These are phyloP conservation scores for Coemansia sp. DNA, from an alignment of 192 early-diverging fungal genomes.

Conservation along the genomic window DNA sequence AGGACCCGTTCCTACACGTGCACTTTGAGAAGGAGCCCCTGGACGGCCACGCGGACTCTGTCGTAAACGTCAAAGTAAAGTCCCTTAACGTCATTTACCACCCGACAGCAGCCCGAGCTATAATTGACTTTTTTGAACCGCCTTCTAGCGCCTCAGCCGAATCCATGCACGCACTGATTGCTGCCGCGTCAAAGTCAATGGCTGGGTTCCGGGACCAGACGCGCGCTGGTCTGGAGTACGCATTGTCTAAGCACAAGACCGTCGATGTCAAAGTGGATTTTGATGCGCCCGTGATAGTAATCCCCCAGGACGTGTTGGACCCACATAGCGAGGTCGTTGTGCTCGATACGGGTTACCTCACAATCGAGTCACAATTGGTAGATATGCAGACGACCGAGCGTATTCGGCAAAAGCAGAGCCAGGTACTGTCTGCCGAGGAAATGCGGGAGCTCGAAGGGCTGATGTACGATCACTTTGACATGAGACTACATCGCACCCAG, in stretches of 20 bases:
- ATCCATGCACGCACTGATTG: constrained; percentile 71
- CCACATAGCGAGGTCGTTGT: constrained; percentile 71
- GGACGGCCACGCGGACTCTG: constrained; percentile 87
- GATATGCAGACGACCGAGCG: constrained; percentile 66
- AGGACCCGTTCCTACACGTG: constrained; percentile 53
- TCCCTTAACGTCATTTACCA: constrained; percentile 91
- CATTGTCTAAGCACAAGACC: constrained; percentile 86
- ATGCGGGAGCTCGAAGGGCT: constrained; percentile 72
- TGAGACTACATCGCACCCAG: constrained; percentile 80
- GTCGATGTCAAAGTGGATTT: constrained; percentile 91
- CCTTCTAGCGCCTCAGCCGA: constrained; percentile 72
- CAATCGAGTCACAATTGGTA: constrained; percentile 83
- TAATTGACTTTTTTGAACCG: constrained; percentile 82
- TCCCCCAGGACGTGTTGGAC: constrained; percentile 70
- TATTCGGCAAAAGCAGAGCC: constrained; percentile 67
- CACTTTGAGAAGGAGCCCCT: constrained; percentile 86
- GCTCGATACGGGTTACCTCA: constrained; percentile 91
- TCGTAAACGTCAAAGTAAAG: constrained; percentile 79
- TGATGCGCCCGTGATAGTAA: constrained; percentile 93
- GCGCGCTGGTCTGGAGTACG: constrained; percentile 80
- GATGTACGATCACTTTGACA: constrained; percentile 91
- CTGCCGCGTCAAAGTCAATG: constrained; percentile 81
- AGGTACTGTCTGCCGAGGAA: constrained; percentile 63
- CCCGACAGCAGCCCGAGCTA: constrained; percentile 69
- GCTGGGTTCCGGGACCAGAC: constrained; percentile 89